A percentile compares a stretch with the other conserved stretches of the same genome.
Evolutionary conservation across 352 stramenopile species (phyloP).

Genomic region (Globisporangium nagaii): DNA sequence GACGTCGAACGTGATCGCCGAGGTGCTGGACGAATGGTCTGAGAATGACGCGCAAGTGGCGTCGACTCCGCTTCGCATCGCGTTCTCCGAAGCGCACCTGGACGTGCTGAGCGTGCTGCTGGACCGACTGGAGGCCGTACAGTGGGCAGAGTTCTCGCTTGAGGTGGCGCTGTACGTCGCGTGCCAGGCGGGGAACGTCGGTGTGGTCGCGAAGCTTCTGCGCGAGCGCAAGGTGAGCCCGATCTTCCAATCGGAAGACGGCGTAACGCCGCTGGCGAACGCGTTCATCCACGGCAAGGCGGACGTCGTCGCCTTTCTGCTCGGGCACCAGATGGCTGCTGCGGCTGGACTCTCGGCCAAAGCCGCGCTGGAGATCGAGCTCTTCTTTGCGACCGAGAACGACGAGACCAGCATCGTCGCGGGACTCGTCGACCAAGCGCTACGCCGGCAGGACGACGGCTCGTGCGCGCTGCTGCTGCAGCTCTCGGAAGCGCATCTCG

Average conservation of each 20-base stretch:
- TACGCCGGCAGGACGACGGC: background rate
- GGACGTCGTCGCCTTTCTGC: slow-evolving; percentile 5
- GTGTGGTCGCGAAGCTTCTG: background rate
- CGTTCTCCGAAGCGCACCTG: slow-evolving; percentile 4
- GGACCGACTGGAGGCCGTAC: background rate
- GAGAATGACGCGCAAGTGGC: background rate
- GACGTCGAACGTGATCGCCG: background rate
- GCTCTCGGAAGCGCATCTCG: slow-evolving; percentile 1
- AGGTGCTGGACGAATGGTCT: background rate
- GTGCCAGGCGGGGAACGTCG: slow-evolving; percentile 2
- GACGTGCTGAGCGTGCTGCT: slow-evolving; percentile 2
- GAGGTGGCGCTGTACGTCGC: slow-evolving; percentile 5
- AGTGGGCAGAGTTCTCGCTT: background rate
- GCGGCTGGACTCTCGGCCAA: no score
- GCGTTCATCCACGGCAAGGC: slow-evolving; percentile 1
- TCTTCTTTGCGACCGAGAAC: background rate
- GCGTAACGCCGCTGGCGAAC: slow-evolving; percentile 1
- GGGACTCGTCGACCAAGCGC: background rate
- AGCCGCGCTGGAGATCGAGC: slow-evolving; percentile 5
- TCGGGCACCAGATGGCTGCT: background rate
- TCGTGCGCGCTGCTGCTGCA: background rate
- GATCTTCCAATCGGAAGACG: background rate
- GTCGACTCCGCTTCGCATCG: background rate
- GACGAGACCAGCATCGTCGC: background rate
- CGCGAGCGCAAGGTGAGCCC: background rate